A percentile compares a stretch with the other conserved stretches of the same genome.
Conservation (phyloP, 148 eudicot species). For the Polygonum aviculare region DNA sequence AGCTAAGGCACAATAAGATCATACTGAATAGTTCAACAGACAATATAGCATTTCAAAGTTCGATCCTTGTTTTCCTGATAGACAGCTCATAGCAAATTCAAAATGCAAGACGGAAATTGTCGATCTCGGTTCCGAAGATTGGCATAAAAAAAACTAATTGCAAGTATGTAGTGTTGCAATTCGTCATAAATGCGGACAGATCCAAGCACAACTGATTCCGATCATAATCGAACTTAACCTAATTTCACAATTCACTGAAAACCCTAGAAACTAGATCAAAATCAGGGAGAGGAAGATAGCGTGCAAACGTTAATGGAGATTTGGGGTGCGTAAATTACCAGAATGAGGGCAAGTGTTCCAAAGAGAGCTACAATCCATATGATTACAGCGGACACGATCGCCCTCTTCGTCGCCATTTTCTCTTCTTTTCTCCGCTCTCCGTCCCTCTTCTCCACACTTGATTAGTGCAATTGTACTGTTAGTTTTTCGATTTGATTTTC, state of each 20-base stretch:
- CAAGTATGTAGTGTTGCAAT: background rate
- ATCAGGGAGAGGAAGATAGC: background rate
- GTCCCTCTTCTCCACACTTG: background rate
- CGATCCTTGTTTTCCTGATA: background rate
- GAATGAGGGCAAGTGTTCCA: constrained; percentile 63
- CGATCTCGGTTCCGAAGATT: background rate
- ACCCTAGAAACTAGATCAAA: background rate
- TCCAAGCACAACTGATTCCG: background rate
- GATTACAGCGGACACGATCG: constrained; percentile 21
- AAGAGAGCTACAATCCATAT: constrained; percentile 70
- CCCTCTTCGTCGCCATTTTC: constrained; percentile 25
- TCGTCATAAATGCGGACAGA: background rate
- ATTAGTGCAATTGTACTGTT: too few species aligned
- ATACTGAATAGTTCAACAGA: background rate
- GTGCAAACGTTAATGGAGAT: background rate
- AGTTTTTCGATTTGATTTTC: too few species aligned
- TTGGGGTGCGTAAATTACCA: constrained; percentile 28
- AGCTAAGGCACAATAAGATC: background rate
- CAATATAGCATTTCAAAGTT: background rate
- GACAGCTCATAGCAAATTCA: background rate
- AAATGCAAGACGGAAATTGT: background rate
- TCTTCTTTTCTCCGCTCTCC: background rate
- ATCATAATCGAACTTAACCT: background rate
- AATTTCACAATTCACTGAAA: background rate
- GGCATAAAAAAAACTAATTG: background rate